phyloP scores from a whole-genome alignment of 2,329 filamentous ascomycete species.

The Monascus ruber region DNA sequence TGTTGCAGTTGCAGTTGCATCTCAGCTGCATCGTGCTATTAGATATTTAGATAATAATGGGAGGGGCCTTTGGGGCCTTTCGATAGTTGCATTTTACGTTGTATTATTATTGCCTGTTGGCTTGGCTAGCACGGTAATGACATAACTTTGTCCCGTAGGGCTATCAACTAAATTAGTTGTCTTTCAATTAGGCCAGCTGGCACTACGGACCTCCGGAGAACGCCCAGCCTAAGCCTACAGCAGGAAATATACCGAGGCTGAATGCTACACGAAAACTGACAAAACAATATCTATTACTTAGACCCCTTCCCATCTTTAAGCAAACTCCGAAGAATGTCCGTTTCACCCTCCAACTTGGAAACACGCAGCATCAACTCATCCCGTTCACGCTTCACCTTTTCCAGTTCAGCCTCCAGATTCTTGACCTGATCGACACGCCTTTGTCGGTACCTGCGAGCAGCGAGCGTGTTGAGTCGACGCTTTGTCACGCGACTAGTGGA shows the following conservation, averaged over 20 bases:
- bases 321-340: constrained; percentile 20
- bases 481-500: constrained; percentile 16
- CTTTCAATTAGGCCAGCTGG: too few species aligned
- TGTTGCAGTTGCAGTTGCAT: too few species aligned
- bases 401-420: constrained; percentile 22
- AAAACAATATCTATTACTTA: not conserved
- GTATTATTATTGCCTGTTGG: too few species aligned
- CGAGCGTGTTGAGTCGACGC: constrained; percentile 25
- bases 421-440: constrained; percentile 22
- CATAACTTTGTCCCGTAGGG: too few species aligned
- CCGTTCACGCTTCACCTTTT: constrained; percentile 19
- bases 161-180: too few species aligned
- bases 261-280: not conserved
- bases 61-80: too few species aligned
- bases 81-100: too few species aligned
- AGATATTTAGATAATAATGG: too few species aligned
- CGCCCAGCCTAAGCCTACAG: not conserved
- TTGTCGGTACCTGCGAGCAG: constrained; percentile 26
- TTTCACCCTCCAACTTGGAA: constrained; percentile 26
- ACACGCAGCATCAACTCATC: constrained; percentile 24
- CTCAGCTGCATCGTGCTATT: too few species aligned
- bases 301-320: constrained; percentile 2
- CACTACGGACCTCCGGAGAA: too few species aligned
- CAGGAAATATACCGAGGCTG: not conserved
- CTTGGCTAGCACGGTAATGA: too few species aligned